Evolutionary conservation across 768 basidiomycete genomes (phyloP), one percentile per base, ranked within the genome.

Genomic region (Leccinellum luteum): DNA sequence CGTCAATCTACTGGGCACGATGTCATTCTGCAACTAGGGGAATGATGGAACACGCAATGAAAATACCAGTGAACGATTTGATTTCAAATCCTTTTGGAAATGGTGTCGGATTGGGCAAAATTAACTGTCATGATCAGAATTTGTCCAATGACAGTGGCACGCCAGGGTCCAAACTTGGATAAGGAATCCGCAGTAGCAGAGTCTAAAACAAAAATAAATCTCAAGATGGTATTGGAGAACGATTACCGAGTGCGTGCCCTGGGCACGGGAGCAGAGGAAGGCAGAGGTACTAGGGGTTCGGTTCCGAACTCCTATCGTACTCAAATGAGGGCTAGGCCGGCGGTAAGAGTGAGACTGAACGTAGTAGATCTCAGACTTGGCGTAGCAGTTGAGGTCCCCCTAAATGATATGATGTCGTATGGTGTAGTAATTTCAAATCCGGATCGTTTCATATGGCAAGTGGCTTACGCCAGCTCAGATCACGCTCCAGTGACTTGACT

Each of bases 381-480:
- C 21, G 53, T 32, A 17, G 31, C 15, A 17, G 6, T 15, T 43
- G 25, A n/a, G 21, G 38, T 19, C 45, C 44, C 44, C 54, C 48
- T 19, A 19, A 30, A 23, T 10, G 35, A 30, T 21, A 25, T 23
- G 30, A 25, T 23, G 30, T 44, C 23, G 31, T 34, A n/a, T 27
- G 23, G 17, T 62, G 15, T 28, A 10, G 10, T 6, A 41, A 59
- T 63, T 63, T 64, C 41, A 63, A 55, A 49, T 30, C 35, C 8
- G 35, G 28, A 13, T 23, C 52, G 30, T 34, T 44, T 35, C 19
- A n/a, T 59, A 44, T 48, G 30, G 56, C n/a, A 63, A 32, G 38
- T 13, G 19, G 15, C 32, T 14, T 61, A 14, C 61, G 60, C 60
- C 60, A 9, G 44, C 12, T 52, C 12, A 8, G 25, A 31, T 47